phyloP scores from a whole-genome alignment of 2,329 filamentous ascomycete genomes.

The Thielaviopsis euricoi region DNA sequence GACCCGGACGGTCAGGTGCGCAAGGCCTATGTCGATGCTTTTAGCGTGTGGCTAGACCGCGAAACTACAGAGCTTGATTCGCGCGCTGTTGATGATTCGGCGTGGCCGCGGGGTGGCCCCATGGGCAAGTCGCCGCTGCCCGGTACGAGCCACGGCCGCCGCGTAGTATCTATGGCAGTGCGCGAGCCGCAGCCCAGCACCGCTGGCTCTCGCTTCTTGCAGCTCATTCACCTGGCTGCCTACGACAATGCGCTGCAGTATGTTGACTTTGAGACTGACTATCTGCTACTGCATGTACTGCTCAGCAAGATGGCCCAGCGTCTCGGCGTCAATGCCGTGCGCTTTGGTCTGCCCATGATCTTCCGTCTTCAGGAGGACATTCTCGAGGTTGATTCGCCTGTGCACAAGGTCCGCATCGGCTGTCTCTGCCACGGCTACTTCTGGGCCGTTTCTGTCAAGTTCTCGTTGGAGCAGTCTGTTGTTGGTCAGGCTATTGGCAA shows the following conservation, averaged over 20 bases:
- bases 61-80: constrained; percentile 56
- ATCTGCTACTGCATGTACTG: constrained; percentile 61
- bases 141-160: constrained; percentile 28
- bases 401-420: constrained; percentile 62
- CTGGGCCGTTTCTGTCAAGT: constrained; percentile 60
- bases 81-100: constrained; percentile 39
- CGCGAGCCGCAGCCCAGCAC: constrained; percentile 15
- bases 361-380: constrained; percentile 78
- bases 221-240: constrained; percentile 69
- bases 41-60: constrained; percentile 70
- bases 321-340: constrained; percentile 67
- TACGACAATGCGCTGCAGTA: constrained; percentile 74
- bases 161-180: constrained; percentile 54
- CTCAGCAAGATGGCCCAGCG: constrained; percentile 57
- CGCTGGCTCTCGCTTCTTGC: constrained; percentile 53
- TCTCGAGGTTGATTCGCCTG: constrained; percentile 43
- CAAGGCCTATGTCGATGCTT: constrained; percentile 68
- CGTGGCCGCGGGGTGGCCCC: constrained; percentile 28
- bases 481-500: constrained; percentile 56
- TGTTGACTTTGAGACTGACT: constrained; percentile 55
- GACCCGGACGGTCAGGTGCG: constrained; percentile 65
- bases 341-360: constrained; percentile 74
- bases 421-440: constrained; percentile 83
- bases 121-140: constrained; percentile 19
- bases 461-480: constrained; percentile 55